Evolutionary conservation across 805 yeast species (phyloP).

Genomic region (Cyberlindnera saturnus): DNA sequence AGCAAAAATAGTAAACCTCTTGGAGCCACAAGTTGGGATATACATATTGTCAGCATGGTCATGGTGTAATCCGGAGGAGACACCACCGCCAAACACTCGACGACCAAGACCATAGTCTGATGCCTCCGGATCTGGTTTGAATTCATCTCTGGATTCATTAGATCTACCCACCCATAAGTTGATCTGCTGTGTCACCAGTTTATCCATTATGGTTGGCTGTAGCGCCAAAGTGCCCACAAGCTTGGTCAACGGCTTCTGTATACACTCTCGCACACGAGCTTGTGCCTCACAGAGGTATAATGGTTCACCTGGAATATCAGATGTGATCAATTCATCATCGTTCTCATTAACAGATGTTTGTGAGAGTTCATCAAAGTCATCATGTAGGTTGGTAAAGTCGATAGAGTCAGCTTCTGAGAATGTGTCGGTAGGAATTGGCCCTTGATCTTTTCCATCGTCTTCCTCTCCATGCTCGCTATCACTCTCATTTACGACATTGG

Average conservation of each 20-base stretch:
- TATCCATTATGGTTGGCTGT: slow-evolving; percentile 34
- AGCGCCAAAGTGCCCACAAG: slow-evolving; percentile 33
- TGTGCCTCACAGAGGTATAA: slow-evolving; percentile 29
- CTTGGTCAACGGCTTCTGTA: slow-evolving; percentile 57
- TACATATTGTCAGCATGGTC: slow-evolving; percentile 78
- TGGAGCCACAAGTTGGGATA: slow-evolving; percentile 51
- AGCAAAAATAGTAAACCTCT: slow-evolving; percentile 60
- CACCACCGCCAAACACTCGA: slow-evolving; percentile 48
- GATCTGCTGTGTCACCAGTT: slow-evolving; percentile 59
- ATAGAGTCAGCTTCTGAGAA: slow-evolving; percentile 35
- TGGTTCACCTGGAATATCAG: slow-evolving; percentile 21
- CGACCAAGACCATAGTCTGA: slow-evolving; percentile 43
- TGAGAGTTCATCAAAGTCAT: slow-evolving; percentile 41
- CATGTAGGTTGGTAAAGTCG: slow-evolving; percentile 39
- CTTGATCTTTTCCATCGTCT: slow-evolving; percentile 12
- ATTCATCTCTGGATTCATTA: slow-evolving; percentile 4
- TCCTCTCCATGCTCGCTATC: slow-evolving; percentile 13
- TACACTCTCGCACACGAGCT: slow-evolving; percentile 41
- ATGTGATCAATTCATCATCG: slow-evolving; percentile 9
- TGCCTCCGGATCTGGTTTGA: slow-evolving; percentile 15
- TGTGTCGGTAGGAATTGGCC: slow-evolving; percentile 1
- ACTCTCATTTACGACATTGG: slow-evolving; percentile 12
- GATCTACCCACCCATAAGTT: slow-evolving; percentile 65
- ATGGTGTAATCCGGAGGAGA: slow-evolving; percentile 73
- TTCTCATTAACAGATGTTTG: slow-evolving; percentile 17